Evolutionary conservation across 169 alveolate genomes (phyloP), one percentile per base, ranked within the genome.

Genomic region (Eimeria falciformis): DNA sequence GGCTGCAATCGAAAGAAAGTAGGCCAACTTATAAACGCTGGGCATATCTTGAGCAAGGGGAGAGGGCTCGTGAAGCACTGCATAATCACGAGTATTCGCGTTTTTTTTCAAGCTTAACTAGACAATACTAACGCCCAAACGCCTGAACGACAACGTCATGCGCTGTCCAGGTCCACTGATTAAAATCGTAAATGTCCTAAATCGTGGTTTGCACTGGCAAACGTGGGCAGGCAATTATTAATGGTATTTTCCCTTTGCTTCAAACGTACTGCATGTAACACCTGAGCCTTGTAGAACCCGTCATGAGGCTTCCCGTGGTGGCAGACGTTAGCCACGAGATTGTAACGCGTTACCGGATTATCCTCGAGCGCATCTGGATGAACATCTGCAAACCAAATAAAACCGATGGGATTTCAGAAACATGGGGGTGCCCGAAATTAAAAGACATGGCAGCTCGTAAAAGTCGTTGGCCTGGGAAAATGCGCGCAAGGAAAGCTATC

Each of bases 271-370:
- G 85, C 87, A 66, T 96, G 97, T 81, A 93, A 90, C 5, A 97
- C 98, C 91, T 98, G 99, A 25, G 98, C 97, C 94, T 97, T 97
- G 96, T 97, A 99, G 46, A 95, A 94, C 12, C 99, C 99, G 58
- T 94, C 97, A 50, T 97, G 96, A n/a, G 99, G 98, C 58, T 97
- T 95, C 33, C 99, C 99, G 85, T 98, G 99, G 95, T 98, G 99
- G 94, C 98, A 97, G 27, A 98, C 96, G 94, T 98, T 98, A 2
- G 99, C 98, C 23, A 98, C 95, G 90, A 99, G 94, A 78, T 98
- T 97, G 94, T 99, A 98, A 81, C 96, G 96, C 33, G 98, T 96
- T 71, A 92, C 95, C 14, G 96, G 97, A 50, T 96, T 97, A 47
- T 78, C 81, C 11, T 75, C 84, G 56, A 82, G 90, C n/a, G 94